Percentiles rank a stretch among this genome's conserved stretches.
These are phyloP conservation scores for Batrachochytrium dendrobatidis DNA, from an alignment of 371 early-diverging fungal species.

Conservation along the genomic window DNA sequence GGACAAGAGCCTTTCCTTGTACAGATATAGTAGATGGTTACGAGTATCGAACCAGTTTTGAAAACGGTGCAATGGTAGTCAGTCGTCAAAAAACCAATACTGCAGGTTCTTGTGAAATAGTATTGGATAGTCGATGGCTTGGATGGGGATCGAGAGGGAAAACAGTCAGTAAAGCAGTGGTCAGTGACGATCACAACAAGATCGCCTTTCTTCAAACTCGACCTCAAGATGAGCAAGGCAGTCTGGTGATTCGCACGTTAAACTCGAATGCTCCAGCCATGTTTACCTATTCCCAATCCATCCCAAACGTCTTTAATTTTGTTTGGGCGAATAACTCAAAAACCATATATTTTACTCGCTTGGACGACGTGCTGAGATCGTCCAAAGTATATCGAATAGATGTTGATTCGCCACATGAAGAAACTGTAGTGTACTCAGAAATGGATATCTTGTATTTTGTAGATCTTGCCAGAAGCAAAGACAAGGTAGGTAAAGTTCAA, in stretches of 20 bases:
- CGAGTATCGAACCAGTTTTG: neutral
- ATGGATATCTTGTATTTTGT: constrained; percentile 62
- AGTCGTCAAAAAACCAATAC: neutral
- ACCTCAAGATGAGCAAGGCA: constrained; percentile 60
- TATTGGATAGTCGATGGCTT: neutral
- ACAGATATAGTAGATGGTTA: neutral
- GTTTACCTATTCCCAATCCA: neutral
- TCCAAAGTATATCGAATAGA: constrained; percentile 8
- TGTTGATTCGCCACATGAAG: constrained; percentile 24
- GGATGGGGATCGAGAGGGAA: neutral
- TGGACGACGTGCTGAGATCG: constrained; percentile 67
- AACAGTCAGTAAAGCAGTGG: constrained; percentile 44
- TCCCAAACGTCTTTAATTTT: constrained; percentile 61
- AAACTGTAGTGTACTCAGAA: constrained; percentile 63
- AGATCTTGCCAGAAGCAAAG: constrained; percentile 74
- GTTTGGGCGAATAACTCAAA: constrained; percentile 61
- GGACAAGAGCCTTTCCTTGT: neutral
- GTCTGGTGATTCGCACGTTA: constrained; percentile 52
- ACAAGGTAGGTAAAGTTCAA: constrained; percentile 53
- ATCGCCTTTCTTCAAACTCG: constrained; percentile 55
- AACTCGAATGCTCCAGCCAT: too few species aligned
- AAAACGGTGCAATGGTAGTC: neutral
- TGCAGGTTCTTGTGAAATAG: neutral
- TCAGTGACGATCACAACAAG: constrained; percentile 52
- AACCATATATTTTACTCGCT: constrained; percentile 64